Base-by-base conservation (phyloP, 768 basidiomycete species). In the Dacryopinax spathularia region DNA sequence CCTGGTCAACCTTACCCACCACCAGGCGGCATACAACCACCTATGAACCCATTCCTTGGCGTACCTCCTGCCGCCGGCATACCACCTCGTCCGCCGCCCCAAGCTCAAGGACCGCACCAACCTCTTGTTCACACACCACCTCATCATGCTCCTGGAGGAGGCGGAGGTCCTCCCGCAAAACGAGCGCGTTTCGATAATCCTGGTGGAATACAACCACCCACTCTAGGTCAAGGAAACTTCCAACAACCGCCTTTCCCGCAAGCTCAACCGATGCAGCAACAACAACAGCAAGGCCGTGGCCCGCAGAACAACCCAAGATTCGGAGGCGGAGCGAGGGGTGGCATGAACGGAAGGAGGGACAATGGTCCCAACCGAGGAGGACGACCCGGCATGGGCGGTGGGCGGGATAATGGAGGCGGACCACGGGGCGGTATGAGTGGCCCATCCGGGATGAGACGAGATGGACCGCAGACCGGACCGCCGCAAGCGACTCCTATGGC, bases 131-230 rank as follows among this genome's bases (percentile, higher is more conserved):
- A 89, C 66, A 76, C 82, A 0, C 82, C 86, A 10, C 85, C 86
- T 34, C 88, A 88, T 68, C 87, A 90, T 70, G 78, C 86, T 5
- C 56, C 63, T 43, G 34, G 56, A 3, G 35, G 34, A 22, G 62
- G 64, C 35, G 29, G 36, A 20, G 63, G 65, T n/a, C 93, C 93
- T 9, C 92, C 93, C 1, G 91, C 91, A 1, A 96, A 96, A 73
- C 79, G 93, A 62, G 91, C 86, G 68, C 82, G 91, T 41, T 93
- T 93, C 70, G 93, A 95, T 71, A 86, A 85, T 3, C 88, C 88
- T 1, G 81, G 76, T 66, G 80, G 80, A 41, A 81, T 80, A 31
- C 81, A 77, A 15, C 79, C 78, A 16, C 77, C 76, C 20, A 78
- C 77, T n/a, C 81, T 81, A 3, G 81, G 80, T 36, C 87, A 80